These are phyloP conservation scores for Xanthoceras sorbifolium DNA, from an alignment of 345 rosid genomes.

Conservation along the genomic window DNA sequence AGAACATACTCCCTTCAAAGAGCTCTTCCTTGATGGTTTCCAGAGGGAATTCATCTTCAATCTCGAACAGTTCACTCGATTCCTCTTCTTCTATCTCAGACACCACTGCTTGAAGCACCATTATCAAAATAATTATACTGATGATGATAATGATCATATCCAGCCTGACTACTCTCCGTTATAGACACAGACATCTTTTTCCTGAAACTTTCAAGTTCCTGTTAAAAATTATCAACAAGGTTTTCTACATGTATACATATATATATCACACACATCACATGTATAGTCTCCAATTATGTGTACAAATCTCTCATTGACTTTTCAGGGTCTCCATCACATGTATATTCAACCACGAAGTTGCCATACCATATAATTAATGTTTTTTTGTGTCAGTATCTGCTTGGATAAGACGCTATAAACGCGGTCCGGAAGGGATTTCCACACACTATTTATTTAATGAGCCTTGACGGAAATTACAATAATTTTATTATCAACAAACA, in stretches of 20 bases:
- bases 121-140: neutral
- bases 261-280: no score
- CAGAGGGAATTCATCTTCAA: conserved; percentile 16
- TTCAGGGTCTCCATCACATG: neutral
- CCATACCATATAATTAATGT: no score
- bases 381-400: no score
- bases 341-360: no score
- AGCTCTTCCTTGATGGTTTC: conserved; percentile 35
- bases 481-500: no score
- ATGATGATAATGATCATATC: neutral
- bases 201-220: neutral
- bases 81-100: conserved; percentile 33
- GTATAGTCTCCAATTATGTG: neutral
- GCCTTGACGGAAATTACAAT: no score
- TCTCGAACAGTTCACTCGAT: conserved; percentile 34
- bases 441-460: no score
- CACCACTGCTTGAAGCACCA: conserved; percentile 22
- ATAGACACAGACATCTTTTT: conserved; percentile 14
- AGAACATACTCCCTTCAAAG: conserved; percentile 44
- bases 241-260: neutral
- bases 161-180: neutral
- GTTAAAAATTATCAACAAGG: neutral
- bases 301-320: neutral
- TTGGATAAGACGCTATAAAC: no score
- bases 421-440: no score